Percentiles rank a stretch among this genome's conserved stretches.
Conservation (phyloP, 129 eudicot genomes). For the Oenanthe sinensis region DNA sequence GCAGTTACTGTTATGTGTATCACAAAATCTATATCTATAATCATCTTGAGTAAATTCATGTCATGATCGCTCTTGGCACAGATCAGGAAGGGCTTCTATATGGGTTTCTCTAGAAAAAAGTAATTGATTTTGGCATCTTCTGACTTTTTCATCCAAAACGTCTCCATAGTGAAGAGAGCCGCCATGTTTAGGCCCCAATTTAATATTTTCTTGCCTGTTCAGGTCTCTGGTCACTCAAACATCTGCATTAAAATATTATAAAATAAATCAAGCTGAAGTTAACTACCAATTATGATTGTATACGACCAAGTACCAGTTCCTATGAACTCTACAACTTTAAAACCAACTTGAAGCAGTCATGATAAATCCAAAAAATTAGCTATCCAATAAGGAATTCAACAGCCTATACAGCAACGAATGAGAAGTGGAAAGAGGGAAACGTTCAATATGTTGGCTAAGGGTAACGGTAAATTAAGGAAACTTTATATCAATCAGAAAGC, state of each 20-base stretch:
- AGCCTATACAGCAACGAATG: background rate
- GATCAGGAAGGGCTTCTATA: background rate
- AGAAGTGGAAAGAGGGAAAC: background rate
- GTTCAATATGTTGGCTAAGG: background rate
- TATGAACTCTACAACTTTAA: background rate
- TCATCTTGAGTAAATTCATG: background rate
- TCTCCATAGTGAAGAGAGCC: background rate
- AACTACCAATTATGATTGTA: background rate
- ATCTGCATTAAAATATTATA: slow-evolving; percentile 33
- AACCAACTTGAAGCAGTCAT: background rate
- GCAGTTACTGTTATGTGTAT: background rate
- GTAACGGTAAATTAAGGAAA: background rate
- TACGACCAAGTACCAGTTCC: background rate
- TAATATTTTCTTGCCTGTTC: slow-evolving; percentile 1
- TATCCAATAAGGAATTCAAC: background rate
- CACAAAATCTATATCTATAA: background rate
- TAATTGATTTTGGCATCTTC: background rate
- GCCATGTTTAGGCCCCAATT: background rate
- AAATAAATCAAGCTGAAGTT: background rate
- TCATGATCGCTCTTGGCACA: background rate
- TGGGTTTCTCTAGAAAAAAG: background rate
- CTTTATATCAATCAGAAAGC: background rate
- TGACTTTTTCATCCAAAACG: background rate
- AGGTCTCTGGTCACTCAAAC: slow-evolving; percentile 34
- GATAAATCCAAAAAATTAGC: background rate